These are phyloP conservation scores for Trichoderma cornu-damae DNA, from an alignment of 2,329 filamentous ascomycete species.

Conservation along the genomic window DNA sequence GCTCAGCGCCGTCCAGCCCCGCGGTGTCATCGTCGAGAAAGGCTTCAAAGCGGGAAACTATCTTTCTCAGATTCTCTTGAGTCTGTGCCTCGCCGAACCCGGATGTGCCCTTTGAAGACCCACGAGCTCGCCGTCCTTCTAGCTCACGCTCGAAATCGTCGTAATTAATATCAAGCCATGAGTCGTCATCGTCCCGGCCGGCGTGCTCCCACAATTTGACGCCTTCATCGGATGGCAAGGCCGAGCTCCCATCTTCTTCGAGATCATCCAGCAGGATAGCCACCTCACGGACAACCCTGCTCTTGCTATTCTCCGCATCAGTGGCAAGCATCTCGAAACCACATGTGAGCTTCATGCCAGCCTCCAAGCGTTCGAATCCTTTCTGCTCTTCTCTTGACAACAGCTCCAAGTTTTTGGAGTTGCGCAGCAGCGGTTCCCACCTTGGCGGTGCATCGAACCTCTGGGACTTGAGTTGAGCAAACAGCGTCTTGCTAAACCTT, in stretches of 20 bases:
- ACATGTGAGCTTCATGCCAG: constrained; percentile 84
- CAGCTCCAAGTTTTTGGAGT: constrained; percentile 22
- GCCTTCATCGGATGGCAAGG: constrained; percentile 67
- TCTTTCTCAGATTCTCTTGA: constrained; percentile 76
- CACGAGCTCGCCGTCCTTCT: constrained; percentile 41
- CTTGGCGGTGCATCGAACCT: constrained; percentile 62
- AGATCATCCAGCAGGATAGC: constrained; percentile 71
- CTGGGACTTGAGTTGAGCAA: constrained; percentile 84
- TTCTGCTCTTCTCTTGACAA: constrained; percentile 20
- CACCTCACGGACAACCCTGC: constrained; percentile 66
- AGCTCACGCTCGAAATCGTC: constrained; percentile 83
- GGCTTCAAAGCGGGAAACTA: constrained; percentile 87
- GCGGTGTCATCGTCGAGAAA: constrained; percentile 85
- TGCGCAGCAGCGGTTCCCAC: constrained; percentile 39
- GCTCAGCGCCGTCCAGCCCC: constrained; percentile 70
- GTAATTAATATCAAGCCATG: constrained; percentile 89
- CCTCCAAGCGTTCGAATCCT: constrained; percentile 44
- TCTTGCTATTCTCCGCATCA: constrained; percentile 63
- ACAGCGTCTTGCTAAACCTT: constrained; percentile 82
- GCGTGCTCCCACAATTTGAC: constrained; percentile 62
- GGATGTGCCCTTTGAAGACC: constrained; percentile 31
- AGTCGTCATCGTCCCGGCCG: constrained; percentile 71
- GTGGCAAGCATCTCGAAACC: constrained; percentile 84
- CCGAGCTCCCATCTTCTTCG: constrained; percentile 59
- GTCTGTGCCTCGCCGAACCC: constrained; percentile 62